phyloP scores from a whole-genome alignment of 225 moss, liverwort and hornwort species.

The Climacium dendroides region DNA sequence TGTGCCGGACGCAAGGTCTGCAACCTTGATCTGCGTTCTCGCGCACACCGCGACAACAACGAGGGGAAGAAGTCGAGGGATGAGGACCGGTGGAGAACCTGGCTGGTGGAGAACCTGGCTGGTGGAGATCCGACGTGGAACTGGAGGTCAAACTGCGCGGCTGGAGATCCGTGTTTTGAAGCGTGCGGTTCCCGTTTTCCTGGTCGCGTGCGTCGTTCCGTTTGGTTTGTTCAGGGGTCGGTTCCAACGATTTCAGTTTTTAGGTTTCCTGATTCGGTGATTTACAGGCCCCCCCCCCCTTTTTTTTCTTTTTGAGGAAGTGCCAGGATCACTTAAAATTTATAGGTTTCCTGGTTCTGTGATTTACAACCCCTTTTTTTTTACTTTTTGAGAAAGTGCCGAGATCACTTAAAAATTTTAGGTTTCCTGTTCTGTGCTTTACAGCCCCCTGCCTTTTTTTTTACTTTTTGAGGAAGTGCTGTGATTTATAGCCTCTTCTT shows the following conservation, averaged over 20 bases:
- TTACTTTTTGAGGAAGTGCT: no score
- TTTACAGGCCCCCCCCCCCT: no score
- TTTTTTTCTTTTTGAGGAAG: no score
- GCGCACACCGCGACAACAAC: not conserved
- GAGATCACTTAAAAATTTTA: no score
- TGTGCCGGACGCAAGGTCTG: not conserved
- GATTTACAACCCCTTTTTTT: no score
- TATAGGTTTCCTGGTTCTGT: no score
- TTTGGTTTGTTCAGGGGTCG: not conserved
- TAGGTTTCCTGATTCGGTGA: not conserved
- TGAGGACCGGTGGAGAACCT: not conserved
- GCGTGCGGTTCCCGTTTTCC: not conserved
- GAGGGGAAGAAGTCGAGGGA: not conserved
- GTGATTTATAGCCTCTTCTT: no score
- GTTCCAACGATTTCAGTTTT: not conserved
- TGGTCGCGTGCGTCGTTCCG: not conserved
- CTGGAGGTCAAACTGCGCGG: not conserved
- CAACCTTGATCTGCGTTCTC: not conserved
- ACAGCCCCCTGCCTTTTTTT: no score
- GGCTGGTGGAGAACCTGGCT: not conserved
- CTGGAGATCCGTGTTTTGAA: not conserved
- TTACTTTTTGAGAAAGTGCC: no score
- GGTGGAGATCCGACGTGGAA: not conserved
- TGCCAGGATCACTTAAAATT: no score
- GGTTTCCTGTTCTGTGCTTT: no score